Evolutionary conservation across 768 basidiomycete species (phyloP), one percentile per base, ranked within the genome.

Genomic region (Rhodotorula sphaerocarpa): DNA sequence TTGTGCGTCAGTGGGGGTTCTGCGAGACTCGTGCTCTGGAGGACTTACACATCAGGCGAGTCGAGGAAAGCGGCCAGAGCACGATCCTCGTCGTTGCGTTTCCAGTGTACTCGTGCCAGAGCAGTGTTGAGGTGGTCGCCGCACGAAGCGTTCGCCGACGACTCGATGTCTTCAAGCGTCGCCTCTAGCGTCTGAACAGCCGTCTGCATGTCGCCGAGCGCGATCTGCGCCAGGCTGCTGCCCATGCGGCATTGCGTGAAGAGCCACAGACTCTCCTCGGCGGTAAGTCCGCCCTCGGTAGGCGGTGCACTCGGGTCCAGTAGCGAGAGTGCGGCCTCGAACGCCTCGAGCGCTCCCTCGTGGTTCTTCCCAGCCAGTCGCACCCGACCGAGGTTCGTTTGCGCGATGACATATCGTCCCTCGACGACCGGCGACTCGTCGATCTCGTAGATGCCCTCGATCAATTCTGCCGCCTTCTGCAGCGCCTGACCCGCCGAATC

Each of bases 371-470:
- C 71, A 0, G 84, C 78, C n/a, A 93, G 76, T 25, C 82, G 80
- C 30, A 93, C 74, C 15, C 95, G 83, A 1, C 85, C 95, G 12
- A 90, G 77, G 61, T 87, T 93, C 28, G 82, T 77, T 65, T 91
- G 87, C 0, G 91, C 88, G 43, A 90, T 82, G 9, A 82, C 83
- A 71, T 86, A 99, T 56, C 82, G 84, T 53, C 79, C 77, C 75
- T 96, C 95, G 16, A 89, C 82, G 28, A 79, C 76, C 2, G 84
- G 75, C 56, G 89, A 86, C 74, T 99, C 95, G 20, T 82, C 82
- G 56, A 86, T 83, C 74, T 99, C 95, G 76, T 95, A 99, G 31
- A 81, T 80, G 3, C 82, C 80, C 74, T 97, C 93, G n/a, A 97
- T 77, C 15, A 90, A 78, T 6, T 75, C 62, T 20, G 89, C 87